Evolutionary conservation across 2,329 filamentous ascomycete species (phyloP), one percentile per base, ranked within the genome.

Genomic region (Endothia cerciana): DNA sequence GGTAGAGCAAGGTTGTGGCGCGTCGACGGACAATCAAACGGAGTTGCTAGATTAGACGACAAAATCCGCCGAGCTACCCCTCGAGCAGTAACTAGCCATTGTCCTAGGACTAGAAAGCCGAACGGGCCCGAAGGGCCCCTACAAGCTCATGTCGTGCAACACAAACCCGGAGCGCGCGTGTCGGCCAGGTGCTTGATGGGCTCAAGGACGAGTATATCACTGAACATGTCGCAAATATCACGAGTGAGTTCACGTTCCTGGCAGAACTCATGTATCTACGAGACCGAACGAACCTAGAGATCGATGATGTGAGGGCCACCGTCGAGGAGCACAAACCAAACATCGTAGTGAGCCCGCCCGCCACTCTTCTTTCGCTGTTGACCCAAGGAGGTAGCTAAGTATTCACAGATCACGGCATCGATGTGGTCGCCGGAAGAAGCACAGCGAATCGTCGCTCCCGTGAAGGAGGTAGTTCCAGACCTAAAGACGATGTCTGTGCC

Each of bases 61-160:
- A n/a, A n/a, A n/a, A n/a, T n/a, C n/a, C n/a, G n/a, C n/a, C n/a
- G n/a, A n/a, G n/a, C n/a, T n/a, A n/a, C n/a, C n/a, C n/a, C n/a
- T n/a, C n/a, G n/a, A n/a, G n/a, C n/a, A n/a, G n/a, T n/a, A n/a
- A n/a, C n/a, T n/a, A n/a, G n/a, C n/a, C n/a, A n/a, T n/a, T n/a
- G n/a, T n/a, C n/a, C n/a, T n/a, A 36, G 33, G 33, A 7, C 33
- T 10, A 15, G 60, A 47, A 40, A 3, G 30, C 28, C 65, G 53
- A 60, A 79, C 49, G 25, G 47, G 49, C 82, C 17, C 55, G n/a
- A 80, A 82, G 70, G 86, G 86, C 22, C 87, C 87, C 3, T 91
- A 83, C 77, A 84, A 80, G 71, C 82, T 91, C 15, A 83, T 90
- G 38, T 91, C 87, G 1, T 87, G 91, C 70, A 91, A 91, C 77